Evolutionary conservation across 192 early-diverging fungal species (phyloP), one percentile per base, ranked within the genome.

Genomic region (Coemansia sp.): DNA sequence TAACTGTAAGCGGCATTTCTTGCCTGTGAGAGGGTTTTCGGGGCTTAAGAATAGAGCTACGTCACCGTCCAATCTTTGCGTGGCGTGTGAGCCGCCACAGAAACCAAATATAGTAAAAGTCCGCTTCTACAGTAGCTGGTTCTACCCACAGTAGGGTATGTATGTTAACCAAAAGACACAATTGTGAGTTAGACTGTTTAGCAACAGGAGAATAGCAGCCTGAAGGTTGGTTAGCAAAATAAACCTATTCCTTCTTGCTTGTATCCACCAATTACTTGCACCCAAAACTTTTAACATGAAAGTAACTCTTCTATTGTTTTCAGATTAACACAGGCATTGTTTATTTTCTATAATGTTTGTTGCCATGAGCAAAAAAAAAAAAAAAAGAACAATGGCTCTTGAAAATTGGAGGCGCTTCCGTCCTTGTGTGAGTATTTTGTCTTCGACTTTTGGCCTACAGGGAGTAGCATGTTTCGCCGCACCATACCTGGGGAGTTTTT

Each of bases 61-160:
- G 21, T 56, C 54, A 24, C 11, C 54, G 25, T 29, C 3, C 14
- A 56, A 10, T 8, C 21, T 8, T 27, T 29, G 54, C n/a, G 64
- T 66, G 64, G 64, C 64, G 64, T 66, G 64, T 46, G 64, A 66
- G 56, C 54, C 33, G 55, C 64, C 64, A 66, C 64, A 5, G 42
- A 64, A 55, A 39, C n/a, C 50, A 32, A 54, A 55, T 56, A 56
- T 25, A 56, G 23, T 17, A 56, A 25, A 27, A 22, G 22, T 27
- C 53, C 23, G 23, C 53, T 54, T 54, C 4, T 25, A 56, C 54
- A 56, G 54, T 56, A 56, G 54, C n/a, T 30, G 4, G 2, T 30
- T 6, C 17, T 30, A 30, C 54, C 54, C 54, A 56, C 54, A 56
- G 54, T 56, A 56, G 53, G 22, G 54, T 46, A 46, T 46, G 39